Evolutionary conservation across 305 asterid species (phyloP).

Genomic region (Fraxinus dipetala): DNA sequence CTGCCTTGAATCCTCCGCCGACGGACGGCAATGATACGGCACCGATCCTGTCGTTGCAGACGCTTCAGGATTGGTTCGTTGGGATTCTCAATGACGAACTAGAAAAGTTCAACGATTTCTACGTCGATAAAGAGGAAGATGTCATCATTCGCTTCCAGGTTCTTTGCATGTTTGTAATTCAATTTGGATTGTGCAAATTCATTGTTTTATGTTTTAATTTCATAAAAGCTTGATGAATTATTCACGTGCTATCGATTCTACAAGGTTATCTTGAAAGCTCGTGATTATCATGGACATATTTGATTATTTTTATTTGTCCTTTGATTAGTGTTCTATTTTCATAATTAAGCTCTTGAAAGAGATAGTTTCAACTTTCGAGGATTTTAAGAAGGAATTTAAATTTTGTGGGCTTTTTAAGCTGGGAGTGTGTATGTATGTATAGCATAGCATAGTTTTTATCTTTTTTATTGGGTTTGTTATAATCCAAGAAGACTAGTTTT

Average conservation of each 20-base stretch:
- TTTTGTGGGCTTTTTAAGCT: neutral
- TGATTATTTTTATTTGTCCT: neutral
- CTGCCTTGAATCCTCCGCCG: slow-evolving; percentile 27
- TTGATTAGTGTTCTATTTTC: neutral
- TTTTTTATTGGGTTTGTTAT: neutral
- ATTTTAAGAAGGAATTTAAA: neutral
- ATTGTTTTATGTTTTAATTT: neutral
- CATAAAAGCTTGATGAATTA: neutral
- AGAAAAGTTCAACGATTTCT: slow-evolving; percentile 89
- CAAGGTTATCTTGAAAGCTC: neutral
- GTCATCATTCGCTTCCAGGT: slow-evolving; percentile 89
- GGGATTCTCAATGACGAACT: slow-evolving; percentile 70
- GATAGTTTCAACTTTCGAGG: neutral
- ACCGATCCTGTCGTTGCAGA: slow-evolving; percentile 29
- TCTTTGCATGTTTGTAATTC: neutral
- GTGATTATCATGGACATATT: neutral
- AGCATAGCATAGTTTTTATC: neutral
- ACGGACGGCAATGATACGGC: slow-evolving; percentile 14
- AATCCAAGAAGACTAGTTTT: neutral
- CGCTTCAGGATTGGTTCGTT: slow-evolving; percentile 71
- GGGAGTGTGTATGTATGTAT: neutral
- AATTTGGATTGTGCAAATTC: neutral
- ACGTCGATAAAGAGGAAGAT: slow-evolving; percentile 93
- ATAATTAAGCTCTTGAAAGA: neutral
- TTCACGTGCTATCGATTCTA: neutral